These are phyloP conservation scores for Ophiostoma novo-ulmi DNA, from an alignment of 2,329 filamentous ascomycete species.

Conservation along the genomic window DNA sequence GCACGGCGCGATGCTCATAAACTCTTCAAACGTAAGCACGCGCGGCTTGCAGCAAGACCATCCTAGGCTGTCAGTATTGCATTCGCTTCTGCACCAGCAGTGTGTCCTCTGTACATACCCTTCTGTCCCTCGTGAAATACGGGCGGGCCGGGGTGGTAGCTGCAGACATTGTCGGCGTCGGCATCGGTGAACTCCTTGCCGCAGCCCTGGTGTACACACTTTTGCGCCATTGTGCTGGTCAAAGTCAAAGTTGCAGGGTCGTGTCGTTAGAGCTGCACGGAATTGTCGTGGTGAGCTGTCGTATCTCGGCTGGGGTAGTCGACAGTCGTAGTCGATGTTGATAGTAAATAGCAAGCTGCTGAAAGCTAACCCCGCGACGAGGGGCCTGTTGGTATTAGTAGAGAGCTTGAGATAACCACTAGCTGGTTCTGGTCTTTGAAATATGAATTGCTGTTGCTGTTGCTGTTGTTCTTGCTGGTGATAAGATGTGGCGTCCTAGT, in stretches of 20 bases:
- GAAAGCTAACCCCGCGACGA: background rate
- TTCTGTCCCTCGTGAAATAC: conserved; percentile 98
- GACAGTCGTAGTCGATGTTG: background rate
- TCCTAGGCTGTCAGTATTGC: conserved; percentile 48
- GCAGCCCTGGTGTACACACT: conserved; percentile 96
- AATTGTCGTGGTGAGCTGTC: too few relatives aligned
- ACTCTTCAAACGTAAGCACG: conserved; percentile 96
- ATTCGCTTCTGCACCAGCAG: background rate
- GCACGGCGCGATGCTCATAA: conserved; percentile 86
- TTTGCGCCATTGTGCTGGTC: conserved; percentile 57
- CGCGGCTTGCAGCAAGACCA: conserved; percentile 99
- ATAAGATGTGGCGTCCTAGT: background rate
- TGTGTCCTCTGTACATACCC: conserved; percentile 53
- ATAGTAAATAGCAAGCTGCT: background rate
- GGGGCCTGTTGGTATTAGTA: background rate
- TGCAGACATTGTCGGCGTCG: conserved; percentile 75
- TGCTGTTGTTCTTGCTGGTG: background rate
- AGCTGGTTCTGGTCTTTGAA: too few relatives aligned
- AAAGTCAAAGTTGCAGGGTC: background rate
- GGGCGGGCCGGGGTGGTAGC: conserved; percentile 89
- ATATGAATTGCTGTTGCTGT: too few relatives aligned
- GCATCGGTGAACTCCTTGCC: conserved; percentile 68
- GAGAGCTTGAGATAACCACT: background rate
- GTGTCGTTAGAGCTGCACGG: background rate
- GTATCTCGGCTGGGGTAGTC: background rate